Conservation (phyloP, 352 stramenopile species). For the Pythium apleroticum region DNA sequence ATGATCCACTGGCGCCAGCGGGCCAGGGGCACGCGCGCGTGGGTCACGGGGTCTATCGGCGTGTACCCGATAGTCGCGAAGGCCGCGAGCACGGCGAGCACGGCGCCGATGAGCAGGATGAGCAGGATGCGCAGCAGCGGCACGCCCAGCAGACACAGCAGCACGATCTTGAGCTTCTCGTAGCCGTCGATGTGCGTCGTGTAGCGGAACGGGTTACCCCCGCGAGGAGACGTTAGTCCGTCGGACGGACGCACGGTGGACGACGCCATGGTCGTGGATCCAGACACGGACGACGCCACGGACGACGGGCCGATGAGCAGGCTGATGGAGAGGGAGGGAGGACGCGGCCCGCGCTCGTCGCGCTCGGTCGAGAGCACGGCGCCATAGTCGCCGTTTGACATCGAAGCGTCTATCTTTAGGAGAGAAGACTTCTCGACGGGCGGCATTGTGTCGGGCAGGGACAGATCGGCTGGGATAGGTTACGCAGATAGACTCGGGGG, state of each 20-base stretch:
- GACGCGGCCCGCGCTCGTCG: neutral
- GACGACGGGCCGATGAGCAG: slow-evolving; percentile 14
- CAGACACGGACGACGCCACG: slow-evolving; percentile 1
- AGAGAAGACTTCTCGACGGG: neutral
- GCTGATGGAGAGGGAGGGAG: slow-evolving; percentile 5
- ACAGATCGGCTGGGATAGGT: neutral
- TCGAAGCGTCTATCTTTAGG: neutral
- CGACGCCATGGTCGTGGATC: neutral
- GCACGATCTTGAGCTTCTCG: slow-evolving; percentile 55
- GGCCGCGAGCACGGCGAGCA: slow-evolving; percentile 42
- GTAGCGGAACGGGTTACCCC: slow-evolving; percentile 62
- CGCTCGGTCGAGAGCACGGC: neutral
- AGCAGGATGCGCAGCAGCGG: slow-evolving; percentile 56
- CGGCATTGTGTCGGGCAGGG: neutral
- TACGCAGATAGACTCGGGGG: too few relatives aligned
- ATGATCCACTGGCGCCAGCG: slow-evolving; percentile 43
- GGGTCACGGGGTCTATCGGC: slow-evolving; percentile 36
- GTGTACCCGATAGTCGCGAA: slow-evolving; percentile 54
- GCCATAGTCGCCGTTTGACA: slow-evolving; percentile 1
- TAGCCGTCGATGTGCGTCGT: slow-evolving; percentile 51
- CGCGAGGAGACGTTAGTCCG: neutral
- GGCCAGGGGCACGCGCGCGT: slow-evolving; percentile 32
- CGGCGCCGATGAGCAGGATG: slow-evolving; percentile 34
- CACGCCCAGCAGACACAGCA: slow-evolving; percentile 54
- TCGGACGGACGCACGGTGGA: neutral